phyloP scores from a whole-genome alignment of 768 basidiomycete species.

The Lactarius akahatsu region DNA sequence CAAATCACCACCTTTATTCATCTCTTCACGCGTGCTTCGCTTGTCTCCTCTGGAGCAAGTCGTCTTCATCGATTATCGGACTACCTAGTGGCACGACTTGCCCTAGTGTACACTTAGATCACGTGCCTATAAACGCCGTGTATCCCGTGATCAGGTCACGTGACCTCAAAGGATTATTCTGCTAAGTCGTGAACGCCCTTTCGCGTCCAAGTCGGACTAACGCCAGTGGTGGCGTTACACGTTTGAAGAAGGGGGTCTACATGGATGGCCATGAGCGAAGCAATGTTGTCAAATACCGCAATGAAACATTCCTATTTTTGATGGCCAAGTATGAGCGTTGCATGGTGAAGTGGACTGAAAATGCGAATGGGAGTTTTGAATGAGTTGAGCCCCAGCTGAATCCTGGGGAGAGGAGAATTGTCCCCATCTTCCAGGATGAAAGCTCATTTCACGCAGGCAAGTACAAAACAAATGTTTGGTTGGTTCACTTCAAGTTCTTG shows the following conservation, averaged over 20 bases:
- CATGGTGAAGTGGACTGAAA: neutral
- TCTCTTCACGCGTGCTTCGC: no score
- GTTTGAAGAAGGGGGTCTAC: neutral
- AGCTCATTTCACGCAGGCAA: conserved; percentile 1
- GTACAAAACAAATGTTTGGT: neutral
- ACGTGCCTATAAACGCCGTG: no score
- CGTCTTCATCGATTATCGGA: no score
- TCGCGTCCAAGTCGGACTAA: no score
- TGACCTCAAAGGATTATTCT: no score
- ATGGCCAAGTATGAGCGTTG: neutral
- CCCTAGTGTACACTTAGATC: no score
- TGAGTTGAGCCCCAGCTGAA: neutral
- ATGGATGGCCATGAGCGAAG: neutral
- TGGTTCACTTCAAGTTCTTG: neutral
- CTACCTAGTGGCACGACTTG: no score
- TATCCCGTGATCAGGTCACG: no score
- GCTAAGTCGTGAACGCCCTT: no score
- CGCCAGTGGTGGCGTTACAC: no score
- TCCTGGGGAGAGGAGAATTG: neutral
- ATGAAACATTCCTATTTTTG: neutral
- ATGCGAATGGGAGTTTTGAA: neutral
- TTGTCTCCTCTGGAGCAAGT: no score
- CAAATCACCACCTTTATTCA: no score
- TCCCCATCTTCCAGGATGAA: neutral
- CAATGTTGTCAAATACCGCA: neutral